Base-by-base conservation (phyloP, 495 filamentous ascomycete species). In the Penicillium crystallinum region DNA sequence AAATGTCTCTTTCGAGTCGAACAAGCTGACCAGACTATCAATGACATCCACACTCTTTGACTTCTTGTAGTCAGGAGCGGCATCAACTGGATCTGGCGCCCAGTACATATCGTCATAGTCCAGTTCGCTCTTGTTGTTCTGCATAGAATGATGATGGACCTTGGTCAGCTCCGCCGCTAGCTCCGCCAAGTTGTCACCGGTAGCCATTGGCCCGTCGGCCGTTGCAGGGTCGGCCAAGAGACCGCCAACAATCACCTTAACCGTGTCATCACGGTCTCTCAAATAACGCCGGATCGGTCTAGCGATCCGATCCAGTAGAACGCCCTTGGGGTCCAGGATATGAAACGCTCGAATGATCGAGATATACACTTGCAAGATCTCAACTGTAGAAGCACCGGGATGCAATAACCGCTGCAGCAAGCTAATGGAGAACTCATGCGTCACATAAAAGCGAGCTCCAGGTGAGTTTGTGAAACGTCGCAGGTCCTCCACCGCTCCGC, bases 21-120 rank as follows among this genome's bases (percentile, higher is more conserved):
- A 90, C 1, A 95, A 80, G 50, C 84, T 86, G 49, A 97, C 88
- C 22, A 98, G 73, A 30, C 87, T 93, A 21, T 90, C 89, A 29
- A 97, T 88, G n/a, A 97, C 87, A 65, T 97, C 93, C 43, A 88
- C 84, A 41, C 80, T 85, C 67, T 91, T 92, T n/a, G 86, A 85
- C 41, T 89, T 86, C 59, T 85, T 87, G 70, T 95, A 97, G 57
- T 95, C 91, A 7, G 89, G 87, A 14, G 88, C 90, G 1, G 93
- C 95, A 65, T 99, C 93, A 22, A 95, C 80, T 2, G 93, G 93
- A 60, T 95, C 88, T 1, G 93, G 93, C 15, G 86, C 75, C 93
- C 93, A 99, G 48, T 81, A 80, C 82, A 95, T 84, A 64, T 97
- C 90, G 57, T 91, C 81, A 80, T 83, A 97, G 67, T 95, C 87